A percentile compares a stretch with the other conserved stretches of the same genome.
Conservation (phyloP, 1,284 basidiomycete species). For the Vanrija humicola region DNA sequence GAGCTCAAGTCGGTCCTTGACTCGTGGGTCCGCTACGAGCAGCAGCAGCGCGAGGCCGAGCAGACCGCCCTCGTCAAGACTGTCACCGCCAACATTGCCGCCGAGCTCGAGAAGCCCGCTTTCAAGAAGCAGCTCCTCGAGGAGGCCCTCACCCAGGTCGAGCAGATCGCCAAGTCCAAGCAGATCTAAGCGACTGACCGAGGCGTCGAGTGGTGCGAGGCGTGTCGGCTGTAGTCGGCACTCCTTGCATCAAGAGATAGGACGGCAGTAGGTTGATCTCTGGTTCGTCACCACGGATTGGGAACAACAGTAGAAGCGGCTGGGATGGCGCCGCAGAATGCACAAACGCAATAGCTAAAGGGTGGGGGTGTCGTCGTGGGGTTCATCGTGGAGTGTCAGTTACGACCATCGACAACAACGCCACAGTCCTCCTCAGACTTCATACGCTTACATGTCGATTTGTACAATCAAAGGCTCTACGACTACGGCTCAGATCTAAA, state of each 20-base stretch:
- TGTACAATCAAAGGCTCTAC: not conserved
- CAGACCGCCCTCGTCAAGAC: constrained; percentile 83
- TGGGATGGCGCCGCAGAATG: too few species aligned
- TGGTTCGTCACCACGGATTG: too few species aligned
- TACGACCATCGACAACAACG: too few species aligned
- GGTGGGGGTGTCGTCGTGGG: too few species aligned
- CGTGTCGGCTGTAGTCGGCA: too few species aligned
- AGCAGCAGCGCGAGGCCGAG: constrained; percentile 92
- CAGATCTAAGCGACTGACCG: constrained; percentile 54
- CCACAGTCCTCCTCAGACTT: too few species aligned
- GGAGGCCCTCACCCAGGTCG: constrained; percentile 82
- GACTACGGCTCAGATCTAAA: constrained; percentile 2
- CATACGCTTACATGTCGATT: too few species aligned
- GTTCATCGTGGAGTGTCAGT: too few species aligned
- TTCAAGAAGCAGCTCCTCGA: constrained; percentile 86
- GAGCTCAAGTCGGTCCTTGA: constrained; percentile 95
- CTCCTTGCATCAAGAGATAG: too few species aligned
- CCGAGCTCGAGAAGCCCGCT: constrained; percentile 81
- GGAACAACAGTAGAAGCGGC: too few species aligned
- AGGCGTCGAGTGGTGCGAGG: not conserved
- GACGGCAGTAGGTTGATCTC: too few species aligned
- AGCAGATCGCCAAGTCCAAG: constrained; percentile 71
- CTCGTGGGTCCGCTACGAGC: constrained; percentile 97
- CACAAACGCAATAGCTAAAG: too few species aligned
- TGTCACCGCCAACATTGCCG: constrained; percentile 81